Base-by-base conservation (phyloP, 139 green algal genomes). In the Ulvella scutata region DNA sequence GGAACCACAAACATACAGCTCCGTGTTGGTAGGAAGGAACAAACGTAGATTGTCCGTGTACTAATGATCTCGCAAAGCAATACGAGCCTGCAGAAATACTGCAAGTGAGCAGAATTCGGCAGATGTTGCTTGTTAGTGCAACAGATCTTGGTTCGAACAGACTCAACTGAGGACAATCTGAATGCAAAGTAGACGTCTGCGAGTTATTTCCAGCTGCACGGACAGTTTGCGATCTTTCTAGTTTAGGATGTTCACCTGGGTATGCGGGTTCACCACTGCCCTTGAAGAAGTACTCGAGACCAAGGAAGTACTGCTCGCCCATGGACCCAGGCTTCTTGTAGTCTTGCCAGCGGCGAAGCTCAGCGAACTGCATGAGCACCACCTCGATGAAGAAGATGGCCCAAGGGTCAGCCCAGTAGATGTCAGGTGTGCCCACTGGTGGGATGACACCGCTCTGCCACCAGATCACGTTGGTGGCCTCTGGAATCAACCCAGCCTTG, bases 241-340 rank as follows among this genome's bases (percentile, higher is more conserved):
- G 17, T 17, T 60, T 17, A 20, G 43, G 43, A 20, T 60, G 20
- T 60, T 72, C 72, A 91, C 87, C 92, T 67, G 94, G 94, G 91
- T 98, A 98, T 62, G 87, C 78, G 7, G 94, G 88, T 83, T 97
- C 86, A 75, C 93, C 94, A 28, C 83, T 90, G 80, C 92, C 94
- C 35, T 79, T 83, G 38, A 97, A 85, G 38, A 85, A 79, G 31
- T 77, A 74, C 89, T 99, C 94, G 43, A 98, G 79, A 29, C 95
- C 95, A 60, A 97, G 78, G 84, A 99, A 97, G 84, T 94, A 96
- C 87, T 97, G 92, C 86, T 96, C 91, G 79, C 79, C 86, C 88
- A 88, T 84, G 78, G 84, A 95, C 78, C 94, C 94, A 34, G 94
- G 94, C 79, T 94, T 89, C 67, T 84, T 80, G 85, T 87, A 94